A percentile compares a stretch with the other conserved stretches of the same genome.
These are phyloP conservation scores for Calamus simplicifolius DNA, from an alignment of 176 grass and related monocot genomes.

Conservation along the genomic window DNA sequence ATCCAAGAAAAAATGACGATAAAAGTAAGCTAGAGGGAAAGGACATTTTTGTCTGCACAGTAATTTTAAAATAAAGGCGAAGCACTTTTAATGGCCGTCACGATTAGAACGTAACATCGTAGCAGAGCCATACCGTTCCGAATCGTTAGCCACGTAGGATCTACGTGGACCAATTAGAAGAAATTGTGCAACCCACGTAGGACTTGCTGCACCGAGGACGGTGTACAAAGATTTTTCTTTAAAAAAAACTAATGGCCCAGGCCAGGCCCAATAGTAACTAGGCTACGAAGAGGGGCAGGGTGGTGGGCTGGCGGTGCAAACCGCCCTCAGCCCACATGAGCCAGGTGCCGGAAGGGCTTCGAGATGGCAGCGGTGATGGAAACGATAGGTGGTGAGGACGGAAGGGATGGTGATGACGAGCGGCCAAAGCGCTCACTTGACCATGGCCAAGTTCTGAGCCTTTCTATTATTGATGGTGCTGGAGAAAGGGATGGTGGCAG, in stretches of 20 bases:
- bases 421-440: conserved; percentile 35
- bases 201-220: too few relatives aligned
- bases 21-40: too few relatives aligned
- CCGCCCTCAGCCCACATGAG: conserved; percentile 82
- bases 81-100: too few relatives aligned
- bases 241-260: conserved; percentile 45
- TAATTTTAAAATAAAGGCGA: too few relatives aligned
- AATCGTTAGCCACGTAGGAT: too few relatives aligned
- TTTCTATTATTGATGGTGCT: conserved; percentile 4
- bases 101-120: too few relatives aligned
- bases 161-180: too few relatives aligned
- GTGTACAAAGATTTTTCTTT: too few relatives aligned
- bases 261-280: conserved; percentile 19
- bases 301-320: conserved; percentile 38
- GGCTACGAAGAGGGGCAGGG: conserved; percentile 34
- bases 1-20: too few relatives aligned
- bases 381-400: background rate
- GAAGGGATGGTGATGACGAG: conserved; percentile 27
- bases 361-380: conserved; percentile 10
- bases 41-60: too few relatives aligned
- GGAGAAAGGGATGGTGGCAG: background rate
- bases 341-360: conserved; percentile 22
- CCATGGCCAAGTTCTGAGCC: conserved; percentile 1
- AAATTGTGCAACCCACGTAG: too few relatives aligned
- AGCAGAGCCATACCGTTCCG: too few relatives aligned